Evolutionary conservation across 2,329 filamentous ascomycete species (phyloP), one percentile per base, ranked within the genome.

Genomic region (Chalaropsis ovoidea): DNA sequence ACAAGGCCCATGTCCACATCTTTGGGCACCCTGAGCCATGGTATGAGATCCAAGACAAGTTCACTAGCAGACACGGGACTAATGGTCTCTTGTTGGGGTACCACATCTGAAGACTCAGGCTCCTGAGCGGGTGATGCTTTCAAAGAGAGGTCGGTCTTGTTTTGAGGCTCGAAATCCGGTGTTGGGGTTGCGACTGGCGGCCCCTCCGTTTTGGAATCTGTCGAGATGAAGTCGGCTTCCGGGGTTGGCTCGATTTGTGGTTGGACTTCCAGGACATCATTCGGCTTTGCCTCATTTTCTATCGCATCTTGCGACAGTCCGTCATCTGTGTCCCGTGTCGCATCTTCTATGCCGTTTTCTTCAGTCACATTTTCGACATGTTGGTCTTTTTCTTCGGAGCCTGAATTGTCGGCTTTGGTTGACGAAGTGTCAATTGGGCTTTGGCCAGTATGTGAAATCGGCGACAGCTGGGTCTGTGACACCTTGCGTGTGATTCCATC

Each of bases 401-500:
- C 27, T 2, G 15, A 27, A 0, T 39, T n/a, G 15, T 35, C 17
- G 15, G 5, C 17, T n/a, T 35, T 5, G 7, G 2, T n/a, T 58
- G 27, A 5, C 54, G 19, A 17, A 15, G 27, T 58, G 10, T n/a
- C 31, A 19, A 1, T 8, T 11, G 17, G 31, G n/a, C 7, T 31
- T 4, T 19, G 8, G 27, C 56, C 58, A 22, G 24, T 49, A 49
- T 54, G 43, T 24, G 43, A 52, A 10, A 54, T n/a, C 19, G 56
- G 35, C 10, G 42, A 58, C 49, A 31, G 27, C 19, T 45, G 31
- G n/a, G 42, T n/a, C 35, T 54, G 41, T 8, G 56, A 56, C 11
- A 54, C 68, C 63, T 69, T 74, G 19, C 66, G 60, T 0, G 73
- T 69, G 13, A 82, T 74, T 2, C 76, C 78, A 67, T 84, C 80